Evolutionary conservation across 1,284 basidiomycete species (phyloP).

Genomic region (Melanopsichium pennsylvanicum): DNA sequence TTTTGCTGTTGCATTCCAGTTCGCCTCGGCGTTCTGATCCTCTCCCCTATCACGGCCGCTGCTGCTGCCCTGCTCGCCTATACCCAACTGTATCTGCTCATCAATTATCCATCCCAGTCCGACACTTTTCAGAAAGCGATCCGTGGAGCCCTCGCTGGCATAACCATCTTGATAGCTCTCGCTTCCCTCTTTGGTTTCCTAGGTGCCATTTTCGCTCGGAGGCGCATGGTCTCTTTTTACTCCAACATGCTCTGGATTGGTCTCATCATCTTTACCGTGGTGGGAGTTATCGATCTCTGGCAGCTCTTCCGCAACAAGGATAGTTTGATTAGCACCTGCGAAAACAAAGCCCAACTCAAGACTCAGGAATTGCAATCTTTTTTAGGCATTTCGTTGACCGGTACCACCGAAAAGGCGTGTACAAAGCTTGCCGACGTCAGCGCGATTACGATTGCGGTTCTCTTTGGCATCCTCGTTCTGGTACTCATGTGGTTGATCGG

Average conservation of each 20-base stretch:
- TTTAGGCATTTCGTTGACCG: conserved; percentile 12
- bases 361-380: conserved; percentile 7
- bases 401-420: conserved; percentile 1
- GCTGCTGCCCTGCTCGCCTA: conserved; percentile 15
- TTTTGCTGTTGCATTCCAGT: conserved; percentile 38
- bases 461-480: conserved; percentile 23
- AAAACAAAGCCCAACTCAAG: conserved; percentile 1
- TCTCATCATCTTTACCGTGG: conserved; percentile 12
- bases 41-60: conserved; percentile 9
- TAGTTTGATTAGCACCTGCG: not conserved
- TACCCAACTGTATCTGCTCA: conserved; percentile 19
- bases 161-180: conserved; percentile 20
- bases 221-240: conserved; percentile 23
- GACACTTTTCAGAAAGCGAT: conserved; percentile 21
- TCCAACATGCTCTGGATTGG: conserved; percentile 27
- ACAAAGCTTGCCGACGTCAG: conserved; percentile 7
- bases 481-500: conserved; percentile 21
- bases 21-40: conserved; percentile 22
- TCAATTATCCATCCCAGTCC: conserved; percentile 9
- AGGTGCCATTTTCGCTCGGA: conserved; percentile 7
- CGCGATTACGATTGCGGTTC: conserved; percentile 11
- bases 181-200: conserved; percentile 26
- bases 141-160: conserved; percentile 19
- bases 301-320: conserved; percentile 20
- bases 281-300: conserved; percentile 25